Evolutionary conservation across 2,329 filamentous ascomycete genomes (phyloP).

Genomic region (Diaporthe destruens): DNA sequence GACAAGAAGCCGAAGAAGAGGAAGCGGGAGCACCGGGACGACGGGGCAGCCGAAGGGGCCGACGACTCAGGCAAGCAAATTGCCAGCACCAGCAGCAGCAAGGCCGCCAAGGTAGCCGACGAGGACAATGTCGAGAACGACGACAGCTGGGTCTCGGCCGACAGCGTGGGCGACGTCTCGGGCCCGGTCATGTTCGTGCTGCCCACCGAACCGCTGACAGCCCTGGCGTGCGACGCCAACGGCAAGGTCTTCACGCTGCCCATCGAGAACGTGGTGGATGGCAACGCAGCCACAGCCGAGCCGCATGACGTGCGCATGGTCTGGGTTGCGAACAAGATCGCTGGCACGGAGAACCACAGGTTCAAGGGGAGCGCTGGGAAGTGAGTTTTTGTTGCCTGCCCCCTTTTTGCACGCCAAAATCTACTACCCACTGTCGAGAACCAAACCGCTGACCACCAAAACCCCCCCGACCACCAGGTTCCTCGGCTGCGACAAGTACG

Average conservation of each 20-base stretch:
- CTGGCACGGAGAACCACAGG: constrained; percentile 83
- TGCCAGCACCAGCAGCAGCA: constrained; percentile 48
- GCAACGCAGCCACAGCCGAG: constrained; percentile 85
- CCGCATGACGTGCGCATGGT: constrained; percentile 97
- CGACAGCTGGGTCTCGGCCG: constrained; percentile 93
- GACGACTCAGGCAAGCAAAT: constrained; percentile 72
- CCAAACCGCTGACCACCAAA: constrained; percentile 21
- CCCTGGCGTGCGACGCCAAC: constrained; percentile 85
- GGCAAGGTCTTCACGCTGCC: constrained; percentile 87
- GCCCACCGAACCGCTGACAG: constrained; percentile 78
- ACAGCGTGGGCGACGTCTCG: constrained; percentile 77
- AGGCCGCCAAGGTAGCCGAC: constrained; percentile 53
- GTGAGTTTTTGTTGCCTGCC: constrained; percentile 57
- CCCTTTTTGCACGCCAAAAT: neutral
- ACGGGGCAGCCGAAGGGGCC: constrained; percentile 33
- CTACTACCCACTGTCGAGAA: no score
- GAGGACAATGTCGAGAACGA: constrained; percentile 68
- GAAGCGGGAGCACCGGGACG: constrained; percentile 39
- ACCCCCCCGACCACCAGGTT: constrained; percentile 68
- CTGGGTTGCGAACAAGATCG: constrained; percentile 88
- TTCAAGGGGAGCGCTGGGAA: constrained; percentile 93
- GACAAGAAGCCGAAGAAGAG: constrained; percentile 83
- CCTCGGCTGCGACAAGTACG: constrained; percentile 86
- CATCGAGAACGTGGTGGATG: constrained; percentile 90
- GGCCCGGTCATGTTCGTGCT: constrained; percentile 88